phyloP scores from a whole-genome alignment of 225 moss, liverwort and hornwort genomes.

The Marchantia polymorpha region DNA sequence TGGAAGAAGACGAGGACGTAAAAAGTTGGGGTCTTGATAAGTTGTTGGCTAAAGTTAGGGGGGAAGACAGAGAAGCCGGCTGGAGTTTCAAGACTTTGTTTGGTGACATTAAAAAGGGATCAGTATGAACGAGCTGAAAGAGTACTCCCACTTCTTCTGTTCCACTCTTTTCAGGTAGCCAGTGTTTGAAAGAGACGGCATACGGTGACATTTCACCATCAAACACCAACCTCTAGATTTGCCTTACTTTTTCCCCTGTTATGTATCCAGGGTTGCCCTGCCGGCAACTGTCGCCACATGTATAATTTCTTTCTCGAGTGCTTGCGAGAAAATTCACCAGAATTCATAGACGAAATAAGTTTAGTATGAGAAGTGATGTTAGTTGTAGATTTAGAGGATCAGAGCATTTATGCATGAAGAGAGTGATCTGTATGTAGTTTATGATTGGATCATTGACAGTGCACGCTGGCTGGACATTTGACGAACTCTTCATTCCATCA shows the following conservation, averaged over 20 bases:
- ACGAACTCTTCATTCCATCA: neutral
- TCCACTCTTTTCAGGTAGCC: neutral
- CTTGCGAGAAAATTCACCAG: neutral
- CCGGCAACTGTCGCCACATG: neutral
- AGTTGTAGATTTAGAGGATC: constrained; percentile 2
- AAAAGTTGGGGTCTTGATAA: constrained; percentile 69
- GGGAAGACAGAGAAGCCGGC: constrained; percentile 50
- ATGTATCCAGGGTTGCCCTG: neutral
- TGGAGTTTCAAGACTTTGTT: constrained; percentile 52
- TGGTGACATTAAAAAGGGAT: constrained; percentile 31
- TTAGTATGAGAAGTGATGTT: neutral
- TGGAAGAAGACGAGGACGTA: constrained; percentile 58
- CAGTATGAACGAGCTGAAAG: neutral
- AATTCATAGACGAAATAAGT: neutral
- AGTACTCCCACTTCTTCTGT: no score
- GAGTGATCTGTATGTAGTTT: neutral
- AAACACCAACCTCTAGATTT: neutral
- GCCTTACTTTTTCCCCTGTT: constrained; percentile 2
- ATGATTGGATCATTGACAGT: neutral
- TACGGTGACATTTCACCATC: constrained; percentile 2
- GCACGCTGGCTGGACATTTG: neutral
- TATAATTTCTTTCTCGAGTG: neutral
- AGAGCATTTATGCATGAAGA: neutral
- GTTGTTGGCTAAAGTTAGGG: constrained; percentile 72
- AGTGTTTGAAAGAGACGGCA: neutral